Conservation (phyloP, 2,329 filamentous ascomycete genomes). For the Biscogniauxia mediterranea region DNA sequence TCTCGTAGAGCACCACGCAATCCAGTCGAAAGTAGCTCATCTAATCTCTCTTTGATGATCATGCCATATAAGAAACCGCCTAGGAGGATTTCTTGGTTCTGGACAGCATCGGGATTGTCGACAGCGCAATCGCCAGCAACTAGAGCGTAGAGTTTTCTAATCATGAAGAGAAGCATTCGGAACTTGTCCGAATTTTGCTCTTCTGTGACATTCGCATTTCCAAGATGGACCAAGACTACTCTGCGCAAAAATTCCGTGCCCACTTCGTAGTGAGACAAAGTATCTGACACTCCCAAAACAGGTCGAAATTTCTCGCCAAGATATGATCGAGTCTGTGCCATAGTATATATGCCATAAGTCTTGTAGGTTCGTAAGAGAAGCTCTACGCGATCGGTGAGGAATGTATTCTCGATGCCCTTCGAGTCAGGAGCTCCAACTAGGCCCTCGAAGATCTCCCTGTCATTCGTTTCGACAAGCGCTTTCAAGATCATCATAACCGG, state of each 20-base stretch:
- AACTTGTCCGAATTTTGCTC: constrained; percentile 90
- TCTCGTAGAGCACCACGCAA: constrained; percentile 55
- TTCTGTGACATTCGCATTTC: constrained; percentile 79
- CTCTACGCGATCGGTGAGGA: constrained; percentile 92
- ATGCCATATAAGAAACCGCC: constrained; percentile 93
- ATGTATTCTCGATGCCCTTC: constrained; percentile 80
- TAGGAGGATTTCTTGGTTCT: constrained; percentile 92
- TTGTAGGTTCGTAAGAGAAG: constrained; percentile 92
- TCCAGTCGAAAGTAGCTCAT: constrained; percentile 72
- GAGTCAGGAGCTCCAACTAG: constrained; percentile 76
- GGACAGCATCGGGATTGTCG: constrained; percentile 94
- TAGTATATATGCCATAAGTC: constrained; percentile 78
- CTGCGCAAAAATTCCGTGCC: constrained; percentile 88
- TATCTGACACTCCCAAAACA: constrained; percentile 79
- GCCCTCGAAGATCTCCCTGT: constrained; percentile 94
- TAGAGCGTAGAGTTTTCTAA: constrained; percentile 88
- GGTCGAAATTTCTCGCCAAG: constrained; percentile 89
- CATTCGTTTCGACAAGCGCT: constrained; percentile 91
- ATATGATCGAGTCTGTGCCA: constrained; percentile 78
- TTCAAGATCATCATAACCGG: constrained; percentile 97
- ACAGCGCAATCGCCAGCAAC: constrained; percentile 89
- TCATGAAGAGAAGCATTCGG: constrained; percentile 91
- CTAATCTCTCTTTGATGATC: constrained; percentile 91
- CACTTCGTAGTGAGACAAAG: constrained; percentile 82
- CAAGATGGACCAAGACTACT: constrained; percentile 88